These are phyloP conservation scores for Arachis stenosperma DNA, from an alignment of 306 rosid species.

Conservation along the genomic window DNA sequence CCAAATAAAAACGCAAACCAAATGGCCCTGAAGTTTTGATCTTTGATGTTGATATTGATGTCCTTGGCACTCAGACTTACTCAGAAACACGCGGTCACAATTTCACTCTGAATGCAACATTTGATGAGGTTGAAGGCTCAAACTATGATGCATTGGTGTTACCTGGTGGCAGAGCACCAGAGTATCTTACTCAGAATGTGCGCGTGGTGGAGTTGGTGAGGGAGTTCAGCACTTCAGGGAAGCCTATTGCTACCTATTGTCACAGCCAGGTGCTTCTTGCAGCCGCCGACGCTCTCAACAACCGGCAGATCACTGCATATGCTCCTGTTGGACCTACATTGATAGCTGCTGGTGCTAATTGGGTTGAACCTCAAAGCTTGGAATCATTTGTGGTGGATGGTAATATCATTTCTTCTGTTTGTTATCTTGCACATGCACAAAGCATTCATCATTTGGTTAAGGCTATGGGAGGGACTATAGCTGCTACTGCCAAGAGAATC, in stretches of 20 bases:
- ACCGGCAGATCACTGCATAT: conserved; percentile 65
- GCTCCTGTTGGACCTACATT: conserved; percentile 53
- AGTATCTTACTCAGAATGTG: conserved; percentile 60
- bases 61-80: conserved; percentile 45
- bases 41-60: too few species aligned
- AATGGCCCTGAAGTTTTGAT: too few species aligned
- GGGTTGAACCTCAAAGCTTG: conserved; percentile 65
- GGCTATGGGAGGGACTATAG: conserved; percentile 65
- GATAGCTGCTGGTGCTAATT: conserved; percentile 65
- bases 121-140: conserved; percentile 55
- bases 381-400: conserved; percentile 54
- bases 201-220: conserved; percentile 50
- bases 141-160: conserved; percentile 67
- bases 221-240: conserved; percentile 44
- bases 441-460: conserved; percentile 56
- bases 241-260: conserved; percentile 61
- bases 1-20: too few species aligned
- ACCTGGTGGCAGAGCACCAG: conserved; percentile 78
- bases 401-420: conserved; percentile 53
- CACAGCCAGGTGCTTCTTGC: conserved; percentile 74
- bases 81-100: conserved; percentile 65
- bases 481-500: conserved; percentile 57
- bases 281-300: conserved; percentile 55
- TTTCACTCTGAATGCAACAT: conserved; percentile 60
- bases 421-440: conserved; percentile 53